Evolutionary conservation across 208 protist genomes (phyloP).

Genomic region (Trichomonas tenax): DNA sequence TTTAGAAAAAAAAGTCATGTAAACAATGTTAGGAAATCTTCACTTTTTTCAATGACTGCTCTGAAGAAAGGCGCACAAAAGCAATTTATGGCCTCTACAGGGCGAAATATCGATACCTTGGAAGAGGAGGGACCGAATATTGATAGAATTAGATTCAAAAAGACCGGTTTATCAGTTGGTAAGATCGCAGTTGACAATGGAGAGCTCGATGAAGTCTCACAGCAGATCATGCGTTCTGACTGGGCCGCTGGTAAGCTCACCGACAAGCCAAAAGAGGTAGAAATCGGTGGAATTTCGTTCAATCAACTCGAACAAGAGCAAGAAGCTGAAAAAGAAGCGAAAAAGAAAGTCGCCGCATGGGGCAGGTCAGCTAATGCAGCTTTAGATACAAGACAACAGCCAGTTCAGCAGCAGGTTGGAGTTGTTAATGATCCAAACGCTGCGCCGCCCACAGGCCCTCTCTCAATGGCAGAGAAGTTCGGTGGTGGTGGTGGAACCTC

Average conservation of each 20-base stretch:
- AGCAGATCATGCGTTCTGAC: neutral
- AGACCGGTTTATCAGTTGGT: neutral
- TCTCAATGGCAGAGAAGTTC: neutral
- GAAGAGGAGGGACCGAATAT: neutral
- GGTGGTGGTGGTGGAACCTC: neutral
- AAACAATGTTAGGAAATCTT: neutral
- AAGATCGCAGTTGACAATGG: neutral
- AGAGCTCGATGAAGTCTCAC: neutral
- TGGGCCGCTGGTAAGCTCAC: neutral
- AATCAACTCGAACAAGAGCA: neutral
- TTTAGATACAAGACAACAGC: neutral
- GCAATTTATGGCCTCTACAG: neutral
- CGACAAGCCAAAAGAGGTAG: neutral
- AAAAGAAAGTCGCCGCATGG: neutral
- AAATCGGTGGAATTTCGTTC: neutral
- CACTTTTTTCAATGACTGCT: neutral
- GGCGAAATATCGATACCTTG: neutral
- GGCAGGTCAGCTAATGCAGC: neutral
- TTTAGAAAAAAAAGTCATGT: no score
- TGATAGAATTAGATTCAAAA: neutral
- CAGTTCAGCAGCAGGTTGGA: neutral
- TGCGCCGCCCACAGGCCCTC: no score
- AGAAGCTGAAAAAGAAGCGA: neutral
- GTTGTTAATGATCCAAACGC: no score
- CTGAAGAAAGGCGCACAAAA: neutral